A percentile compares a stretch with the other conserved stretches of the same genome.
Conservation (phyloP, 441 rosid genomes). For the Monsonia emarginata region DNA sequence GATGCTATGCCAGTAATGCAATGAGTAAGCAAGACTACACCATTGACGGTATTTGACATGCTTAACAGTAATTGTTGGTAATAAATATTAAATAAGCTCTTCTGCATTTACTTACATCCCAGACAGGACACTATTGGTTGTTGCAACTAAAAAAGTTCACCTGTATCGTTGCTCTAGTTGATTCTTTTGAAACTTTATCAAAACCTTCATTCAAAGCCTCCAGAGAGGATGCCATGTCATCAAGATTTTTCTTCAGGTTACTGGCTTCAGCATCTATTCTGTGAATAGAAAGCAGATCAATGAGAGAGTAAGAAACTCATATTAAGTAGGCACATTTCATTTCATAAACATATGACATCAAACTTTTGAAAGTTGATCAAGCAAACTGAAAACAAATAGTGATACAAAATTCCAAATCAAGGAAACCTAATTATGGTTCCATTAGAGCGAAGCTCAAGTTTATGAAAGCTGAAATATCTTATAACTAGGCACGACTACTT, state of each 20-base stretch:
- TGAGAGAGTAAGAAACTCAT: constrained; percentile 16
- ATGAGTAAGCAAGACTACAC: not conserved
- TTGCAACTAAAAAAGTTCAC: constrained; percentile 29
- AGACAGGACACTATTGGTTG: not conserved
- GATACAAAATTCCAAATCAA: not conserved
- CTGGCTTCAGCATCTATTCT: constrained; percentile 83
- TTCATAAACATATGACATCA: not conserved
- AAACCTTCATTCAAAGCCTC: constrained; percentile 34
- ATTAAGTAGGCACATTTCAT: not conserved
- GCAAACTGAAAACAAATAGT: not conserved
- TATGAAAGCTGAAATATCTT: not conserved
- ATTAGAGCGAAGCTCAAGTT: not conserved
- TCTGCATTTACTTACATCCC: not conserved
- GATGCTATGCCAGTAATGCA: not conserved
- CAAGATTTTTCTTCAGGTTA: constrained; percentile 60
- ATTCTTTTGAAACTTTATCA: constrained; percentile 35
- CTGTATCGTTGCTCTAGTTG: constrained; percentile 50
- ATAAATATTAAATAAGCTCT: not conserved
- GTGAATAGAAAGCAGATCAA: constrained; percentile 28
- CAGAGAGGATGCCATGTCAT: constrained; percentile 28
- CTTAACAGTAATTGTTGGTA: not conserved
- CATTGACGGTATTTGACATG: not conserved
- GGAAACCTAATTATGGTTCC: too few species aligned
- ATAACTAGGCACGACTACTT: not conserved
- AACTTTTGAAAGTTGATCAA: not conserved